Conservation (phyloP, 1,139 yeast genomes). For the Diutina rugosa region DNA sequence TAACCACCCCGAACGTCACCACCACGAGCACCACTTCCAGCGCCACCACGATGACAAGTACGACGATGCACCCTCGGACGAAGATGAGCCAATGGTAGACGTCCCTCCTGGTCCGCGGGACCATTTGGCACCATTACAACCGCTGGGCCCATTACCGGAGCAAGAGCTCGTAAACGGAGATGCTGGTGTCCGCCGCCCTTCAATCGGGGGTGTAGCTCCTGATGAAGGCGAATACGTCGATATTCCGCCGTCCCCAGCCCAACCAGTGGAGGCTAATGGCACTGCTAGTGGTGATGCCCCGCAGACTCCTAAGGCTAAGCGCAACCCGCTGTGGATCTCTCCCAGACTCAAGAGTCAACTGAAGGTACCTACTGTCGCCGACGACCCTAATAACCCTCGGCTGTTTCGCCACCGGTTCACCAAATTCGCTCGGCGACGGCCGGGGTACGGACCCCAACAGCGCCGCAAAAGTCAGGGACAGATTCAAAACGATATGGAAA, state of each 20-base stretch:
- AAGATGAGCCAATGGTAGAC: not conserved
- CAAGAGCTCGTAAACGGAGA: not conserved
- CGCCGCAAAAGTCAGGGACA: not conserved
- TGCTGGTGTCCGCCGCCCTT: not conserved
- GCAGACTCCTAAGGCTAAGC: not conserved
- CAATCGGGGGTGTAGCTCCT: not conserved
- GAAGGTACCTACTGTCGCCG: not conserved
- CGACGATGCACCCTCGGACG: not conserved
- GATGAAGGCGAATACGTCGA: not conserved
- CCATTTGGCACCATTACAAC: not conserved
- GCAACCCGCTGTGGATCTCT: not conserved
- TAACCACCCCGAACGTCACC: not conserved
- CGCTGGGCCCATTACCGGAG: not conserved
- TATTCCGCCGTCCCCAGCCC: not conserved
- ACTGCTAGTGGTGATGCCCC: not conserved
- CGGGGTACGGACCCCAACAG: not conserved
- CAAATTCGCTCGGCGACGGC: not conserved
- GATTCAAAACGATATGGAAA: slow-evolving; percentile 10
- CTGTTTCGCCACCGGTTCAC: slow-evolving; percentile 1
- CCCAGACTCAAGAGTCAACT: not conserved
- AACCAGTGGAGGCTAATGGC: not conserved
- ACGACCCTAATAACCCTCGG: not conserved
- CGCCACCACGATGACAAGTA: not conserved
- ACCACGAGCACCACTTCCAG: not conserved
- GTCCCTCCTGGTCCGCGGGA: not conserved